Conservation (phyloP, 495 filamentous ascomycete species). For the Penicillium nucicola region DNA sequence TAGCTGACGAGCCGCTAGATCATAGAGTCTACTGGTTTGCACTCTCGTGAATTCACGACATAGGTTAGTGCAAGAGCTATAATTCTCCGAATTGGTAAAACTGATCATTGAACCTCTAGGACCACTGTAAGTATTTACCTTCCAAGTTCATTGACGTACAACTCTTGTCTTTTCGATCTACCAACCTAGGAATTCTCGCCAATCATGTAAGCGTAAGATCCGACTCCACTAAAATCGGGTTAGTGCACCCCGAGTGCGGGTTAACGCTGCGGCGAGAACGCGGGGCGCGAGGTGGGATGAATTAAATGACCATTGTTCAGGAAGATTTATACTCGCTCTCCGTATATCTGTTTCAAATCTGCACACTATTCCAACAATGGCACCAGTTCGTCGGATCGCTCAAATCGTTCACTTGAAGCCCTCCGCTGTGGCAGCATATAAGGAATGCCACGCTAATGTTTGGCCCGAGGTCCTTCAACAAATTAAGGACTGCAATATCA, state of each 20-base stretch:
- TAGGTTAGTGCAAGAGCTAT: no score
- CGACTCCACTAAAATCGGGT: constrained; percentile 16
- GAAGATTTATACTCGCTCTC: not conserved
- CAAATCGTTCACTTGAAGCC: constrained; percentile 72
- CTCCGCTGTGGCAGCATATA: constrained; percentile 61
- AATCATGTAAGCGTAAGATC: no score
- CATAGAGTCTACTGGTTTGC: no score
- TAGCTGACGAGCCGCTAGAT: no score
- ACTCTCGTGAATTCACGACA: no score
- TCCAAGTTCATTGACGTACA: no score
- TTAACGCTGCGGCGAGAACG: constrained; percentile 17
- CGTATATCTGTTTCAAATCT: not conserved
- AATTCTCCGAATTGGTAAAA: no score
- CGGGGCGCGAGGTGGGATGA: constrained; percentile 9
- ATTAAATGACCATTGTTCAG: not conserved
- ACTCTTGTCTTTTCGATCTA: no score
- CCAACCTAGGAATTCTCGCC: no score
- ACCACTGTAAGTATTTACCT: no score
- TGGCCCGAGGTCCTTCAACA: constrained; percentile 73
- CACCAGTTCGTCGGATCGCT: constrained; percentile 50
- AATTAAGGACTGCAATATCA: constrained; percentile 70
- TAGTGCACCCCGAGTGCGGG: constrained; percentile 29
- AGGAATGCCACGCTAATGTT: constrained; percentile 65
- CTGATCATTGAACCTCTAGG: no score
- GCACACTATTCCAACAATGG: constrained; percentile 14